A percentile compares a stretch with the other conserved stretches of the same genome.
Evolutionary conservation across 2,329 filamentous ascomycete genomes (phyloP).

Genomic region (Dendryphion nanum): DNA sequence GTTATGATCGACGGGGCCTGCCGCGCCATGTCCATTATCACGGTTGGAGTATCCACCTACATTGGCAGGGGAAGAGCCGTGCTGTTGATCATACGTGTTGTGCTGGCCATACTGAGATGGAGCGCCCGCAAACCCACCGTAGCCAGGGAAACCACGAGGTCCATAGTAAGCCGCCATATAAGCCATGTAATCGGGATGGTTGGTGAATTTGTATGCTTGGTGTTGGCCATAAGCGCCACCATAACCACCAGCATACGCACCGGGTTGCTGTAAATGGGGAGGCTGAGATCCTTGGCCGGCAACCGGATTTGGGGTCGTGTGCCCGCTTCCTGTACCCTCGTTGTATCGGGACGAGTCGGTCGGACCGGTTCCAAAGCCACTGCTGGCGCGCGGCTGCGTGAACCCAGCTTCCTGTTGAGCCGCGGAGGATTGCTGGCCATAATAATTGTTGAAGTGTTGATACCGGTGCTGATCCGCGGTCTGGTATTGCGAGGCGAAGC

Average conservation of each 20-base stretch:
- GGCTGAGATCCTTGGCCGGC: conserved; percentile 46
- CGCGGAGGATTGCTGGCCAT: conserved; percentile 48
- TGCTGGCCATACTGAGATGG: conserved; percentile 63
- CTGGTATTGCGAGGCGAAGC: conserved; percentile 80
- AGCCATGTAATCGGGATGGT: conserved; percentile 62
- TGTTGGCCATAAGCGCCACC: conserved; percentile 32
- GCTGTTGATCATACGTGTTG: conserved; percentile 61
- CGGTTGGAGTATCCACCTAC: conserved; percentile 53
- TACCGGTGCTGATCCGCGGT: conserved; percentile 75
- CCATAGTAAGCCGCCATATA: conserved; percentile 63
- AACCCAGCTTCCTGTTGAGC: conserved; percentile 70
- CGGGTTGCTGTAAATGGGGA: conserved; percentile 51
- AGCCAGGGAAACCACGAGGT: conserved; percentile 50
- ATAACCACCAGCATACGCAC: conserved; percentile 45
- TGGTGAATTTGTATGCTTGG: conserved; percentile 41
- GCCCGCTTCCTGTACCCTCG: conserved; percentile 81
- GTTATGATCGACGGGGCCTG: conserved; percentile 59
- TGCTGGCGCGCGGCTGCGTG: conserved; percentile 72
- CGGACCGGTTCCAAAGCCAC: conserved; percentile 66
- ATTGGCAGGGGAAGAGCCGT: conserved; percentile 64
- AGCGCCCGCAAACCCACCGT: conserved; percentile 55
- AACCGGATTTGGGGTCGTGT: conserved; percentile 85
- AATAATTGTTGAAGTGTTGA: conserved; percentile 62
- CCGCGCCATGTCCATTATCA: conserved; percentile 45
- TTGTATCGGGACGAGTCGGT: conserved; percentile 66